phyloP scores from a whole-genome alignment of 1,139 yeast genomes.

The Yamadazyma membranifaciens region DNA sequence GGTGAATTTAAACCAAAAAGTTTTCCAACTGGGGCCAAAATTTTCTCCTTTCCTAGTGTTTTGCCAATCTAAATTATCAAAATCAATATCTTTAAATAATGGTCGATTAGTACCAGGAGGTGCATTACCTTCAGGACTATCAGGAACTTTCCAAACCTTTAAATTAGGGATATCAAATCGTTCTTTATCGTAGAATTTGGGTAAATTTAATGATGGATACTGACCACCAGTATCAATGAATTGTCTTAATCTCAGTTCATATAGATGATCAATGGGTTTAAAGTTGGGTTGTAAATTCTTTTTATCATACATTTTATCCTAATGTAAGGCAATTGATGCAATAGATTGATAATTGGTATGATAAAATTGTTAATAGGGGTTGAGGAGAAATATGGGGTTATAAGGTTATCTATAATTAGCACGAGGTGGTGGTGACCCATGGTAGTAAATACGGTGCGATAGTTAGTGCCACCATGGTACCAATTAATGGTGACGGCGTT shows the following conservation, averaged over 20 bases:
- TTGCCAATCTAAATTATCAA: conserved; percentile 47
- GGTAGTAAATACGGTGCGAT: neutral
- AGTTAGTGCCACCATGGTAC: neutral
- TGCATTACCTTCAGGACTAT: conserved; percentile 32
- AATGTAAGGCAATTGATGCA: too few species aligned
- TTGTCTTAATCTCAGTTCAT: conserved; percentile 76
- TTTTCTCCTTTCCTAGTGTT: conserved; percentile 64
- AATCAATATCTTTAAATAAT: conserved; percentile 62
- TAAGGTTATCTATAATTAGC: too few species aligned
- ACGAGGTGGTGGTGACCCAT: neutral
- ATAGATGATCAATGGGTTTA: conserved; percentile 78
- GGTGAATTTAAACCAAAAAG: conserved; percentile 84
- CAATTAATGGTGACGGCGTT: too few species aligned
- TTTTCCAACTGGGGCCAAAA: conserved; percentile 97
- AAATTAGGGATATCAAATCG: conserved; percentile 49
- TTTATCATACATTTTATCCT: conserved; percentile 20
- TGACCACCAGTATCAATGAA: conserved; percentile 73
- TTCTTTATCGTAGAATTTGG: conserved; percentile 72
- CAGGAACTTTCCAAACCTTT: conserved; percentile 66
- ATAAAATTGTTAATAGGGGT: neutral
- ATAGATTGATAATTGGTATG: conserved; percentile 1
- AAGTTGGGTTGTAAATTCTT: conserved; percentile 68
- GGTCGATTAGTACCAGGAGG: conserved; percentile 58
- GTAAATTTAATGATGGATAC: conserved; percentile 67
- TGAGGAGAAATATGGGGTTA: too few species aligned